A percentile compares a stretch with the other conserved stretches of the same genome.
phyloP scores from a whole-genome alignment of 2,329 filamentous ascomycete genomes.

The Corynespora cassiicola region DNA sequence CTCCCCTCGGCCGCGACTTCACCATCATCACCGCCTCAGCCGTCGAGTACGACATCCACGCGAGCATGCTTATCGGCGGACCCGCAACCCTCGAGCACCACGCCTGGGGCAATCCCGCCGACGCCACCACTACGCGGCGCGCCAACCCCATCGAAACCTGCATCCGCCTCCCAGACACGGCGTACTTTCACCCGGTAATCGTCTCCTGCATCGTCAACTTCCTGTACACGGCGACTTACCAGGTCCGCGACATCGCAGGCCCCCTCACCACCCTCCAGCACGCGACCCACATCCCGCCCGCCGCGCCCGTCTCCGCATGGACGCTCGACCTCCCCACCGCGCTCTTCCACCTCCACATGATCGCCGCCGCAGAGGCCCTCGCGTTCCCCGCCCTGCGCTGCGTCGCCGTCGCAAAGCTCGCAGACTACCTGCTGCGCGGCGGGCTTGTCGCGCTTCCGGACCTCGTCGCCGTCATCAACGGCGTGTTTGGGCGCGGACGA shows the following conservation, averaged over 20 bases:
- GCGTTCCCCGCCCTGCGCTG: constrained; percentile 11
- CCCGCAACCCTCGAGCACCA: constrained; percentile 12
- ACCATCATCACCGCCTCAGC: constrained; percentile 11
- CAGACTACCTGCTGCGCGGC: too few relatives aligned
- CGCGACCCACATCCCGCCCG: constrained; percentile 2
- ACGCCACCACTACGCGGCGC: constrained; percentile 1
- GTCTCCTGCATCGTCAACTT: constrained; percentile 18
- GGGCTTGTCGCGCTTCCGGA: too few relatives aligned
- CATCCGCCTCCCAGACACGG: constrained; percentile 5
- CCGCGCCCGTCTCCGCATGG: constrained; percentile 1
- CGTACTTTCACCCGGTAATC: constrained; percentile 15
- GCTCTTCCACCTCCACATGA: constrained; percentile 16
- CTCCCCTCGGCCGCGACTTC: constrained; percentile 17
- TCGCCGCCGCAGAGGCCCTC: constrained; percentile 13
- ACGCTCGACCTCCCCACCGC: not conserved
- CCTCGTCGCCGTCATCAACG: too few relatives aligned
- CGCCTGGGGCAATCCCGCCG: constrained; percentile 11
- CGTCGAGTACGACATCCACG: constrained; percentile 17
- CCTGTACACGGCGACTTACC: constrained; percentile 19
- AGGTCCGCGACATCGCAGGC: constrained; percentile 1
- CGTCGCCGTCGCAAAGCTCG: constrained; percentile 6
- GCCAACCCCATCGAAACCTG: constrained; percentile 1
- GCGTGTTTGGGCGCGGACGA: too few relatives aligned
- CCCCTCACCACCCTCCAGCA: constrained; percentile 6
- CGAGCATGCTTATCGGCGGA: constrained; percentile 18